Evolutionary conservation across 1,139 yeast species (phyloP).

Genomic region (Wickerhamomyces sp.): DNA sequence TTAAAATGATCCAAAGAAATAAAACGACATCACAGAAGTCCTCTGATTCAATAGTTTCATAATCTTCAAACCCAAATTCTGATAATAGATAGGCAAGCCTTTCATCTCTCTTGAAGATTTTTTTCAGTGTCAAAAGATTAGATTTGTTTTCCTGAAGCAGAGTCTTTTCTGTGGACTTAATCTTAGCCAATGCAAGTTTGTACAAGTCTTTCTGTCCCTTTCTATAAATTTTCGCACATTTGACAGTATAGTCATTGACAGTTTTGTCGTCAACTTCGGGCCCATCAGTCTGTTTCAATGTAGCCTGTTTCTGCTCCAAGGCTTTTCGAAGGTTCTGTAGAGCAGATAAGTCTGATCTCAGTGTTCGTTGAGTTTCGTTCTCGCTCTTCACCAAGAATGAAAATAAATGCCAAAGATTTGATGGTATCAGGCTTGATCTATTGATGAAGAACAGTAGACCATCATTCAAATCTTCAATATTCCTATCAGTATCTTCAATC

Average conservation of each 20-base stretch:
- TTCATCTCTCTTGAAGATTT: conserved; percentile 17
- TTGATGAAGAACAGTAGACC: conserved; percentile 21
- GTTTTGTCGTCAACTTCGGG: neutral
- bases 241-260: conserved; percentile 4
- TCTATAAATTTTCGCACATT: conserved; percentile 14
- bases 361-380: conserved; percentile 23
- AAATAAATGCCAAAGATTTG: conserved; percentile 25
- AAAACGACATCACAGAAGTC: conserved; percentile 12
- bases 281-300: conserved; percentile 6
- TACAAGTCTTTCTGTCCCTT: conserved; percentile 16
- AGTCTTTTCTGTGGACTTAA: conserved; percentile 16
- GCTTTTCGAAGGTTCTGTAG: conserved; percentile 22
- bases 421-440: conserved; percentile 22
- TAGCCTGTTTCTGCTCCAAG: conserved; percentile 13
- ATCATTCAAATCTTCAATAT: conserved; percentile 8
- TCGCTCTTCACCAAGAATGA: conserved; percentile 23
- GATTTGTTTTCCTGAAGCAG: conserved; percentile 14
- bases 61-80: conserved; percentile 6
- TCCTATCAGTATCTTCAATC: conserved; percentile 3
- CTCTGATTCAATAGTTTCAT: conserved; percentile 11
- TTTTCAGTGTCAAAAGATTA: conserved; percentile 15
- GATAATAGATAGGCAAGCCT: conserved; percentile 7
- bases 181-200: conserved; percentile 11
- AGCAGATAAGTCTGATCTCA: conserved; percentile 30
- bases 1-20: conserved; percentile 17